These are phyloP conservation scores for Trichoderma sp. DNA, from an alignment of 2,329 filamentous ascomycete genomes.

Conservation along the genomic window DNA sequence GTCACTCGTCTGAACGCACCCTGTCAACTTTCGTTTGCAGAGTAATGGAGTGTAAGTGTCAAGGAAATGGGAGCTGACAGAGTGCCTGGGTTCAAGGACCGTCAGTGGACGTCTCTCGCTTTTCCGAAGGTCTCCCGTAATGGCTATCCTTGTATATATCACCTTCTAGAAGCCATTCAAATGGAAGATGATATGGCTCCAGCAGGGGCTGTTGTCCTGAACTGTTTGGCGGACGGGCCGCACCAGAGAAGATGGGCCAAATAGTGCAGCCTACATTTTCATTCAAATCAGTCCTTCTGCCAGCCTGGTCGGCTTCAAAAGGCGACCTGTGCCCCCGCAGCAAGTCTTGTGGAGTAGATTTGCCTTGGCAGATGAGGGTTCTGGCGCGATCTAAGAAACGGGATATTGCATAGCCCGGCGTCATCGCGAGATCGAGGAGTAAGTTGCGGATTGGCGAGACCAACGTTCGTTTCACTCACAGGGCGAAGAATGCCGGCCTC, in stretches of 20 bases:
- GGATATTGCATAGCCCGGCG: not conserved
- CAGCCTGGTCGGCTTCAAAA: not conserved
- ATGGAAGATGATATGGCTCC: not conserved
- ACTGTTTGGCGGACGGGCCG: not conserved
- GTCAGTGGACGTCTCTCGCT: too few species aligned
- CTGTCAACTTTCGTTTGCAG: not conserved
- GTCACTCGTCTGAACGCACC: not conserved
- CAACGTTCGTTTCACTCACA: not conserved
- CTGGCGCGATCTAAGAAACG: not conserved
- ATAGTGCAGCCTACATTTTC: too few species aligned
- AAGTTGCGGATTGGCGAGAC: not conserved
- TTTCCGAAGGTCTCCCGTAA: too few species aligned
- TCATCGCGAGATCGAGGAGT: not conserved
- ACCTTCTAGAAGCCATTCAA: not conserved
- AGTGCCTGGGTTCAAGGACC: too few species aligned
- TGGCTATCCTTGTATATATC: not conserved
- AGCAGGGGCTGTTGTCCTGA: not conserved
- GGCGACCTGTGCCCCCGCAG: constrained; percentile 45
- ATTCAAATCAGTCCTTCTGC: not conserved
- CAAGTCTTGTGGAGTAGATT: constrained; percentile 44
- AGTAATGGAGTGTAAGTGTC: too few species aligned
- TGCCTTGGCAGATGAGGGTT: constrained; percentile 31
- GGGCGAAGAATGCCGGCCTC: not conserved
- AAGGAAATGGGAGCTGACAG: too few species aligned
- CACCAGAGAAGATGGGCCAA: too few species aligned